Evolutionary conservation across 1,284 basidiomycete genomes (phyloP), one percentile per base, ranked within the genome.

Genomic region (Ganoderma meredithae): DNA sequence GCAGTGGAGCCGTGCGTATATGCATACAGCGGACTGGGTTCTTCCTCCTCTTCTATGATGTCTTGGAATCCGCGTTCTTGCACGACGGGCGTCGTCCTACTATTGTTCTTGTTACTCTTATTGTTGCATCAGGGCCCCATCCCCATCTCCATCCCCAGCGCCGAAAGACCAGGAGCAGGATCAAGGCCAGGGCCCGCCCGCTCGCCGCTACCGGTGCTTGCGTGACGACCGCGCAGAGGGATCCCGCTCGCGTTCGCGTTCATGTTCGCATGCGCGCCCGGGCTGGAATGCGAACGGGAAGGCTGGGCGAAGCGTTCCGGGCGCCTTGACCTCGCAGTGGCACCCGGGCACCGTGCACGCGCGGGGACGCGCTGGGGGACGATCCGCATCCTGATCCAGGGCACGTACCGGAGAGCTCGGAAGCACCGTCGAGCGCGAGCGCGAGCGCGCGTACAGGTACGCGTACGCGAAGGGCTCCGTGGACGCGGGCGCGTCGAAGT

Each of bases 311-410:
- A 72, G 71, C 67, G 67, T 65, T 25, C 41, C 60, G 1, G 71
- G 71, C 22, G 69, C 65, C 49, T 67, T 63, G 47, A 25, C 9
- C 58, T 62, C 31, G 65, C 71, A 72, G 61, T 69, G 40, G 67
- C 71, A 72, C 17, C 71, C 71, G 1, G 71, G 60, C 17, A 72
- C 52, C 0, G 69, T 72, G 71, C 71, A 72, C 44, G 71, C 27
- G 65, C 71, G 71, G 41, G 60, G 63, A 9, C 71, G 69, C 60
- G 64, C 36, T 4, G 53, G 27, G 2, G 52, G 65, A 53, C 65
- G 68, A 36, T 53, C 60, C 15, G 61, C 7, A 47, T 47, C 41
- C 1, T 12, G 3, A 15, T 9, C 44, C 19, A 0, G 63, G 36
- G 60, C 39, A 27, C 68, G 52, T 47, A 7, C 36, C 36, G 3